Base-by-base conservation (phyloP, 1,284 basidiomycete species). In the Somion occarium region DNA sequence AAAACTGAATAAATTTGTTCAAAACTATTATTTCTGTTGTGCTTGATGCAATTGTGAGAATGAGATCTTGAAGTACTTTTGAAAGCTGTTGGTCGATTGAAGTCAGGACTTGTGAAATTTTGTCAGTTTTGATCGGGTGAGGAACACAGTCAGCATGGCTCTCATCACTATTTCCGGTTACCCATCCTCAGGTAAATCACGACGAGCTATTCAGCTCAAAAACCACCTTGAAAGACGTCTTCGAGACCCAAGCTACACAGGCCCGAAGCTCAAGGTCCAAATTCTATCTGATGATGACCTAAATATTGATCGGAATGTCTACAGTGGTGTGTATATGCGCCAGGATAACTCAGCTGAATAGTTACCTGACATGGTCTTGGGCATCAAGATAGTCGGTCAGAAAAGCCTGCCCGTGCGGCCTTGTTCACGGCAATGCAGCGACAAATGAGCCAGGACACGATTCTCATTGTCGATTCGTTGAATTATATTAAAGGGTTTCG, bases 401-500 rank as follows among this genome's bases (percentile, higher is more conserved):
- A 99, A 71, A 98, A 98, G 67, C 83, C 89, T 11, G 93, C 93
- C 0, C 79, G 96, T 42, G 92, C 82, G 1, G 79, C 89, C 2
- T 78, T 97, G n/a, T 92, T 97, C 64, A 86, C 93, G 0, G 84
- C 89, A 0, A 78, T 94, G 44, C 91, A 88, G 57, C 79, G 96
- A 15, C 76, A 82, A 24, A 76, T 98, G 57, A 78, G 77, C 20
- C 69, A 72, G 27, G 84, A 89, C 58, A 88, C 83, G 0, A 83
- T 98, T 59, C 79, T 96, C 47, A 90, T 99, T 56, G 80, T 95
- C 51, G 96, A 99, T 61, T 84, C 87, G 5, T 81, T 91, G 58
- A 96, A 98, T 64, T 98, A 99, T 69, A 98, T 98, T 78, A 98
- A 99, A 67, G 88, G 92, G 5, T 98, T 94, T 64, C 82, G 96